These are phyloP conservation scores for Candida namnaoensis DNA, from an alignment of 805 yeast species.

Conservation along the genomic window DNA sequence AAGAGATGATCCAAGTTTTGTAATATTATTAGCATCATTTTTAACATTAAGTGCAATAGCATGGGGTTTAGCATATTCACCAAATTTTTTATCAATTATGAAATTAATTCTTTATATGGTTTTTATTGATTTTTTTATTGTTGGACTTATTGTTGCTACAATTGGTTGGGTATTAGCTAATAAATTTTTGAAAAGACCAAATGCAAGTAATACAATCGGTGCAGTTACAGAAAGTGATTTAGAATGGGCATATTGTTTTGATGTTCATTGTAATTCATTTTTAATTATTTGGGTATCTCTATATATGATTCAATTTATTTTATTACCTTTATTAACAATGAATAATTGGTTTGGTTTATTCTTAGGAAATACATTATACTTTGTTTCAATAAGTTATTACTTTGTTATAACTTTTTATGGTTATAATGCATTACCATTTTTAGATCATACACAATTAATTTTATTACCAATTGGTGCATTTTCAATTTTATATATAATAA, in stretches of 20 bases:
- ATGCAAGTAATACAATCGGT: constrained; percentile 16
- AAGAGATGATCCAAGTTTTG: constrained; percentile 88
- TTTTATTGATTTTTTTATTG: constrained; percentile 65
- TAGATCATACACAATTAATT: constrained; percentile 53
- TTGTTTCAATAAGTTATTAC: constrained; percentile 68
- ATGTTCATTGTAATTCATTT: constrained; percentile 89
- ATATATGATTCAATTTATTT: constrained; percentile 64
- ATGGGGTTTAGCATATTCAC: constrained; percentile 83
- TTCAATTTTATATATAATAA: constrained; percentile 47
- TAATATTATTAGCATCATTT: constrained; percentile 59
- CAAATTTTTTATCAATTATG: constrained; percentile 49
- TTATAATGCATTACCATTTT: constrained; percentile 66
- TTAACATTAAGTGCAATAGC: constrained; percentile 71
- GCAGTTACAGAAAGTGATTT: constrained; percentile 31
- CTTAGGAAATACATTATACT: constrained; percentile 72
- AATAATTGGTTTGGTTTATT: constrained; percentile 60
- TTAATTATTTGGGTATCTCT: constrained; percentile 69
- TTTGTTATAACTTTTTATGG: constrained; percentile 80
- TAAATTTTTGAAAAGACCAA: constrained; percentile 42
- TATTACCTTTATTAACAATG: constrained; percentile 62
- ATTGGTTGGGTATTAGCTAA: constrained; percentile 67
- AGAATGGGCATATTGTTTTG: constrained; percentile 95
- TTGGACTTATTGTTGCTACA: constrained; percentile 66
- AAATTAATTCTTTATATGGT: constrained; percentile 77
- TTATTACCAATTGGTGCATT: constrained; percentile 57